These are phyloP conservation scores for Diplosphaera chodatii DNA, from an alignment of 139 green algal species.

Conservation along the genomic window DNA sequence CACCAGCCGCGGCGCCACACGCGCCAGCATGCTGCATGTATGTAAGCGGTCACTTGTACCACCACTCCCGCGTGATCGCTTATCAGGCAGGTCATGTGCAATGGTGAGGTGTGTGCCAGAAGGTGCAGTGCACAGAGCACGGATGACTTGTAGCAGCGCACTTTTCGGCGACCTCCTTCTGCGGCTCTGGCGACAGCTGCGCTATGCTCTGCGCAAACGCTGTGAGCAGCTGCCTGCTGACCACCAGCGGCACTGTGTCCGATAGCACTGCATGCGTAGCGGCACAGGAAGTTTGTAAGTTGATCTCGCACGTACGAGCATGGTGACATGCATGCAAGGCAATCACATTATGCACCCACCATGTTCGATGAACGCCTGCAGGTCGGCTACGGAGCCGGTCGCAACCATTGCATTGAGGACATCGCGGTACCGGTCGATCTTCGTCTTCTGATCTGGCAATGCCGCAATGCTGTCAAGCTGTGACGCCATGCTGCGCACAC, in stretches of 20 bases:
- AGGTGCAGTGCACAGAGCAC: too few species aligned
- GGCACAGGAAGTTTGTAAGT: background rate
- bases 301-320: too few species aligned
- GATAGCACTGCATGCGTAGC: slow-evolving; percentile 59
- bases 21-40: slow-evolving; percentile 60
- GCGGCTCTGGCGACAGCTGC: slow-evolving; percentile 44
- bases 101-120: too few species aligned
- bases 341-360: slow-evolving; percentile 33
- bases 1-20: slow-evolving; percentile 65
- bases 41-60: too few species aligned
- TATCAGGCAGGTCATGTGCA: too few species aligned
- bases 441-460: slow-evolving; percentile 49
- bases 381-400: slow-evolving; percentile 14
- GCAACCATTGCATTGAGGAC: slow-evolving; percentile 31
- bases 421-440: slow-evolving; percentile 51
- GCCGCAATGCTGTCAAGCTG: slow-evolving; percentile 32
- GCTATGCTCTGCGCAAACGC: slow-evolving; percentile 53
- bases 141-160: too few species aligned
- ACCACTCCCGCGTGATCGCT: too few species aligned
- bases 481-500: background rate
- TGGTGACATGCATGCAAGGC: background rate
- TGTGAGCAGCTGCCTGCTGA: slow-evolving; percentile 66
- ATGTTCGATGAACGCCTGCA: slow-evolving; percentile 59
- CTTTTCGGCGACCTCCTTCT: slow-evolving; percentile 64
- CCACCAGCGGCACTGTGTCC: slow-evolving; percentile 73